These are phyloP conservation scores for Davidsoniella neocaledoniae DNA, from an alignment of 2,329 filamentous ascomycete species.

Conservation along the genomic window DNA sequence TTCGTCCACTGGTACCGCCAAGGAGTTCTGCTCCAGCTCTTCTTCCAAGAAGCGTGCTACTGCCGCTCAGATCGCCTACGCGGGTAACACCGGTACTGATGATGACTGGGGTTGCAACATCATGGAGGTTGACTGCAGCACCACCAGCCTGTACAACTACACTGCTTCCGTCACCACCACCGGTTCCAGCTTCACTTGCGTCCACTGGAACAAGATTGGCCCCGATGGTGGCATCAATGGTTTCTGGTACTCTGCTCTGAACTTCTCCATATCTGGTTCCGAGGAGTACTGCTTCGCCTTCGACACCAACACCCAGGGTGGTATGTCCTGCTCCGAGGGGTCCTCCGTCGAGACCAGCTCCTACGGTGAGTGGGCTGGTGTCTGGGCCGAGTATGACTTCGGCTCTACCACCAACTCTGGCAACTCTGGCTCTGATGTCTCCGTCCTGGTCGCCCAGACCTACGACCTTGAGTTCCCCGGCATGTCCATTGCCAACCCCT, in stretches of 20 bases:
- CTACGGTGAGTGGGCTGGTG: conserved; percentile 25
- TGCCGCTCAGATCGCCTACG: conserved; percentile 27
- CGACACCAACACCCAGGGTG: conserved; percentile 31
- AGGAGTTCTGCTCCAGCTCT: conserved; percentile 20
- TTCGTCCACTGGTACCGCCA: conserved; percentile 3
- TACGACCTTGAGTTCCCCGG: conserved; percentile 17
- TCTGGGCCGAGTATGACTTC: conserved; percentile 36
- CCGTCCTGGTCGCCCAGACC: conserved; percentile 27
- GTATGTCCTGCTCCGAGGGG: conserved; percentile 26
- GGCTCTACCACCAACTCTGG: conserved; percentile 27
- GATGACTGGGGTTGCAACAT: conserved; percentile 36
- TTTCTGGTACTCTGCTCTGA: conserved; percentile 28
- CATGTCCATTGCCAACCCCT: conserved; percentile 23
- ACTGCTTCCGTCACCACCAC: conserved; percentile 25
- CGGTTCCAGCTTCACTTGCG: conserved; percentile 23
- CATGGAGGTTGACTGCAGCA: conserved; percentile 24
- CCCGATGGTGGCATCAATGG: conserved; percentile 27
- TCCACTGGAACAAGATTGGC: conserved; percentile 37
- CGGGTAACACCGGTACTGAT: conserved; percentile 28
- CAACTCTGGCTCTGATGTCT: conserved; percentile 35
- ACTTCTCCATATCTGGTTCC: conserved; percentile 25
- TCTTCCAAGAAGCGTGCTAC: conserved; percentile 29
- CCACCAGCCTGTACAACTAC: conserved; percentile 28
- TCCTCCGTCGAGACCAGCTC: conserved; percentile 20
- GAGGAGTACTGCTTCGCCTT: conserved; percentile 26